Conservation (phyloP, 2,329 filamentous ascomycete genomes). For the Plenodomus lindquistii region DNA sequence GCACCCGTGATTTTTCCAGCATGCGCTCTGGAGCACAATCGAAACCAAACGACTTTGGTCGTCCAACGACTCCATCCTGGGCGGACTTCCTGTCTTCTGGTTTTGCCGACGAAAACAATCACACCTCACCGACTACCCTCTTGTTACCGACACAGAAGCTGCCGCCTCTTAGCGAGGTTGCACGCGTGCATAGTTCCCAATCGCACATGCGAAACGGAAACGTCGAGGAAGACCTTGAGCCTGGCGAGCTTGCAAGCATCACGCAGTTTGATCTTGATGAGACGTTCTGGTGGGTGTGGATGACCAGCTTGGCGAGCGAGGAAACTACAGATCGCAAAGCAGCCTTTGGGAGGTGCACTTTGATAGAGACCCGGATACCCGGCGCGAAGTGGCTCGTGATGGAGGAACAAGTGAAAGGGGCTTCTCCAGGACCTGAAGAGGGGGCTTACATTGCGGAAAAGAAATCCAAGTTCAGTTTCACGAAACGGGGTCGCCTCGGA, state of each 20-base stretch:
- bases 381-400: slow-evolving; percentile 89
- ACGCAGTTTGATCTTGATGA: slow-evolving; percentile 85
- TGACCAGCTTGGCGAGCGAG: slow-evolving; percentile 90
- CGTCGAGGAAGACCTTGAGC: slow-evolving; percentile 74
- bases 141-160: slow-evolving; percentile 92
- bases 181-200: slow-evolving; percentile 80
- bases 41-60: slow-evolving; percentile 66
- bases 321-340: slow-evolving; percentile 85
- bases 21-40: slow-evolving; percentile 70
- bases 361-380: slow-evolving; percentile 84
- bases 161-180: slow-evolving; percentile 73
- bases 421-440: slow-evolving; percentile 79
- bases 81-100: slow-evolving; percentile 95
- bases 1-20: slow-evolving; percentile 73
- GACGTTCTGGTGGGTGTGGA: slow-evolving; percentile 99
- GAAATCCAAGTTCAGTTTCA: slow-evolving; percentile 88
- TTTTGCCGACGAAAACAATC: slow-evolving; percentile 76
- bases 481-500: slow-evolving; percentile 68
- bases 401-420: slow-evolving; percentile 95
- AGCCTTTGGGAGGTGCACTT: slow-evolving; percentile 89
- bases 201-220: slow-evolving; percentile 69
- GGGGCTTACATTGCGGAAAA: slow-evolving; percentile 94
- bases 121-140: slow-evolving; percentile 66
- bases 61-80: slow-evolving; percentile 96
- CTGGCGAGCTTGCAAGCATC: slow-evolving; percentile 93